These are phyloP conservation scores for Emiliania huxleyi DNA, from an alignment of 78 protist genomes.

Conservation along the genomic window DNA sequence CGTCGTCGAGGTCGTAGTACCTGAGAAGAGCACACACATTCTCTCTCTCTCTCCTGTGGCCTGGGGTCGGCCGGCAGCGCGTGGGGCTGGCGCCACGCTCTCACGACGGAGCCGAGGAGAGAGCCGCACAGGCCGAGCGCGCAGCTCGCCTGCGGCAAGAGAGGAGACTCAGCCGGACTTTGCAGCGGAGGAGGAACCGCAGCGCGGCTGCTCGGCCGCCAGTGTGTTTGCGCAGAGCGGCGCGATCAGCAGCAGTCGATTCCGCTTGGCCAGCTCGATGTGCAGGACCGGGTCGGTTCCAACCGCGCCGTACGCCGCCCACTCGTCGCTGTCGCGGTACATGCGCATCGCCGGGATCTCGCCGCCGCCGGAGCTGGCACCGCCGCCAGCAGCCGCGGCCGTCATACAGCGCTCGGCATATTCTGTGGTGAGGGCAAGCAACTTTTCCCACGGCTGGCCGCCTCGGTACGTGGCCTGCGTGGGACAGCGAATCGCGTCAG, in stretches of 20 bases:
- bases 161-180: no score
- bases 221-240: conserved; percentile 91
- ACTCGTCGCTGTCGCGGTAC: conserved; percentile 57
- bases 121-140: conserved; percentile 84
- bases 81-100: conserved; percentile 95
- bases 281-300: conserved; percentile 71
- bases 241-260: conserved; percentile 75
- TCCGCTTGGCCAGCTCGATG: conserved; percentile 43
- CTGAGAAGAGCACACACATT: no score
- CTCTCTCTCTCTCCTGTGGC: no score
- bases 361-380: neutral
- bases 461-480: neutral
- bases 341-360: neutral
- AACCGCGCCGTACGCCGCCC: conserved; percentile 43
- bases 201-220: no score
- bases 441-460: neutral
- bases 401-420: no score
- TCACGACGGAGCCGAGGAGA: conserved; percentile 67
- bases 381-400: no score
- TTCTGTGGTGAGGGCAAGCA: neutral
- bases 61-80: no score
- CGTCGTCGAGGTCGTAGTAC: neutral
- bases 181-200: no score
- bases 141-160: no score
- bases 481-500: no score